Base-by-base conservation (phyloP, 179 eudicot species). In the Beta macrorhiza region DNA sequence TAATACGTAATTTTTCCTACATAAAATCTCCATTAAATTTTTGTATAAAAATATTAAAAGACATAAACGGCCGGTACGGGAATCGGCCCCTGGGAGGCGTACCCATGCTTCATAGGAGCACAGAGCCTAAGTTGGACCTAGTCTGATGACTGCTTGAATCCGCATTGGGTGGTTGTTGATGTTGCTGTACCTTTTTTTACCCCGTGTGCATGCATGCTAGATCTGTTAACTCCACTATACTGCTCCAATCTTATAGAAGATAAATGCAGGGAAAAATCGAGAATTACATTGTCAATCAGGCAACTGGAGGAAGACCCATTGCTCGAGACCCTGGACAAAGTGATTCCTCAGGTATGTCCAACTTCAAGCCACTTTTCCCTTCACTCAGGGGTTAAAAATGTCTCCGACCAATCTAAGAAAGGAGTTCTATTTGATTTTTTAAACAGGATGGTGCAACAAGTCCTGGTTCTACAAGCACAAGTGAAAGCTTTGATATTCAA, bases 291-390 rank as follows among this genome's bases (percentile, higher is more conserved):
- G 87, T 96, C 99, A 49, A 91, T 96, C 82, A 96, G 90, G 85
- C 99, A 94, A 89, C 84, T 96, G 73, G 94, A 92, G 87, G 99
- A 94, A 87, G 99, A 96, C 82, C 99, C 99, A 29, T 89, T 96
- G 22, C 68, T 90, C n/a, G 98, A 96, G 87, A 96, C 97, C 67
- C 81, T 96, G 84, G 99, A 96, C 73, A 94, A 94, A 89, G 98
- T 94, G 14, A 93, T 96, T 85, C 94, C 94, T 85, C 94, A 94
- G 95, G 99, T 95, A 78, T 72, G 83, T 19, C 44, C 78, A 42
- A 32, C 72, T 14, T 22, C 3, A 49, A 47, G 14, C 20, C 42
- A 16, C 2, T 7, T 64, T 56, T 32, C 49, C 19, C 13, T 69
- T 44, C 13, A 7, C 2, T 44, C 61, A n/a, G 56, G 56, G 59